phyloP scores from a whole-genome alignment of 495 filamentous ascomycete species.

The Astrothelium subdiscretum region DNA sequence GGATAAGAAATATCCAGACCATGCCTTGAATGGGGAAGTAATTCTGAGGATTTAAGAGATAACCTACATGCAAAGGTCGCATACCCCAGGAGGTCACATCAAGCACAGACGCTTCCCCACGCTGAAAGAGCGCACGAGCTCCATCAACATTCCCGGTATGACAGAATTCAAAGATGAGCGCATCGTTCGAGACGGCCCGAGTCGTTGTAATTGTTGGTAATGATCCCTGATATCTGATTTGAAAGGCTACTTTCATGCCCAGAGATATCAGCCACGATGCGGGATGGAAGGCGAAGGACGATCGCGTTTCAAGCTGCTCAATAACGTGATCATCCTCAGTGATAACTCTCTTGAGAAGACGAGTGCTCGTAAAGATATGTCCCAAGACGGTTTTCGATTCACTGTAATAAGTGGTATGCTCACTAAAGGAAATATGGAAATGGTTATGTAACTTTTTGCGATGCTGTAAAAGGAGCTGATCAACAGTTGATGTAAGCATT shows the following conservation, averaged over 20 bases:
- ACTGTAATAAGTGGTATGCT: constrained; percentile 1
- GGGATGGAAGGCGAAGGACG: constrained; percentile 2
- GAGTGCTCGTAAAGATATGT: neutral
- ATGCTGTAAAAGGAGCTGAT: constrained; percentile 1
- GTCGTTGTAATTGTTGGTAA: constrained; percentile 2
- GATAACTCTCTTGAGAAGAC: constrained; percentile 2
- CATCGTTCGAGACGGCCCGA: neutral
- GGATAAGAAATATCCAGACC: neutral
- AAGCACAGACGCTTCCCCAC: constrained; percentile 12
- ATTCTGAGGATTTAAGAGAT: neutral
- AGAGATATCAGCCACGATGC: constrained; percentile 2
- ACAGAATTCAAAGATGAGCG: constrained; percentile 19
- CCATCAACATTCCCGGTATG: constrained; percentile 12
- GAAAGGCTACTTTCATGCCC: neutral
- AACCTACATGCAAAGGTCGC: constrained; percentile 1
- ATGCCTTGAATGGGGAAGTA: neutral
- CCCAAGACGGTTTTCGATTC: neutral
- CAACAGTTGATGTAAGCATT: neutral
- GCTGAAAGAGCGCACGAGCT: constrained; percentile 9
- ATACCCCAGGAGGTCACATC: neutral
- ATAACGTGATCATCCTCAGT: neutral
- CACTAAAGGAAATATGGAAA: neutral
- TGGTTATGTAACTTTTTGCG: constrained; percentile 1
- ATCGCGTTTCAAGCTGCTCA: neutral
- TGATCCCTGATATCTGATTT: neutral